A percentile compares a stretch with the other conserved stretches of the same genome.
Evolutionary conservation across 257 asterid genomes (phyloP).

Genomic region (Plantago elongata): DNA sequence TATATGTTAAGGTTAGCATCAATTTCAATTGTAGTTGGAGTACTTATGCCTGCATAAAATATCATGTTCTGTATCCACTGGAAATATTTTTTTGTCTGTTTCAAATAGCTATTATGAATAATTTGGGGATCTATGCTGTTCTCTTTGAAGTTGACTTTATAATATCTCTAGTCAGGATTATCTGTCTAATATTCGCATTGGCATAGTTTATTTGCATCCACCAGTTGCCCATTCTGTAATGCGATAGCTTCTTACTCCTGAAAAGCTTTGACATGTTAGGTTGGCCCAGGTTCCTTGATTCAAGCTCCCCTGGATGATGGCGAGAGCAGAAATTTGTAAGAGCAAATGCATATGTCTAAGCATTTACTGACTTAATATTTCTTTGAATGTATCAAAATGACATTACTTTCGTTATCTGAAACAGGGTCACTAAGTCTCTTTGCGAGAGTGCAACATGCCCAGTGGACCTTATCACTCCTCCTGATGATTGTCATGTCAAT

Average conservation of each 20-base stretch:
- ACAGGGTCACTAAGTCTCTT: slow-evolving; percentile 81
- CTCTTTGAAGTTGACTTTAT: background rate
- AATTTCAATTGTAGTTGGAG: background rate
- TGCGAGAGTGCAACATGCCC: slow-evolving; percentile 85
- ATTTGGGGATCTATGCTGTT: background rate
- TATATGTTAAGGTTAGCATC: background rate
- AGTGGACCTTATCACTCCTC: slow-evolving; percentile 80
- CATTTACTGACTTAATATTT: slow-evolving; percentile 13
- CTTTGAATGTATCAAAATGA: slow-evolving; percentile 16
- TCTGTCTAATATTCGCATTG: too few relatives aligned
- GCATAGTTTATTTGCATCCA: background rate
- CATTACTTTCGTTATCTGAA: slow-evolving; percentile 24
- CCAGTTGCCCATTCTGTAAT: slow-evolving; percentile 16
- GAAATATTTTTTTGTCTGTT: background rate
- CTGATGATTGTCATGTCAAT: slow-evolving; percentile 97
- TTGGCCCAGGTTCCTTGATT: slow-evolving; percentile 89
- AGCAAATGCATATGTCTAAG: slow-evolving; percentile 16
- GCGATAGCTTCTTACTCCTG: slow-evolving; percentile 16
- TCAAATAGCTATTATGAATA: background rate
- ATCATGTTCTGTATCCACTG: background rate
- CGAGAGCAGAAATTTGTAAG: slow-evolving; percentile 68
- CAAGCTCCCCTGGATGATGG: slow-evolving; percentile 93
- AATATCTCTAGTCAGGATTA: background rate
- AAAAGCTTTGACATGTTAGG: slow-evolving; percentile 37
- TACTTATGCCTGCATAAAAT: too few relatives aligned